Base-by-base conservation (phyloP, 352 stramenopile species). In the Globisporangium splendens region DNA sequence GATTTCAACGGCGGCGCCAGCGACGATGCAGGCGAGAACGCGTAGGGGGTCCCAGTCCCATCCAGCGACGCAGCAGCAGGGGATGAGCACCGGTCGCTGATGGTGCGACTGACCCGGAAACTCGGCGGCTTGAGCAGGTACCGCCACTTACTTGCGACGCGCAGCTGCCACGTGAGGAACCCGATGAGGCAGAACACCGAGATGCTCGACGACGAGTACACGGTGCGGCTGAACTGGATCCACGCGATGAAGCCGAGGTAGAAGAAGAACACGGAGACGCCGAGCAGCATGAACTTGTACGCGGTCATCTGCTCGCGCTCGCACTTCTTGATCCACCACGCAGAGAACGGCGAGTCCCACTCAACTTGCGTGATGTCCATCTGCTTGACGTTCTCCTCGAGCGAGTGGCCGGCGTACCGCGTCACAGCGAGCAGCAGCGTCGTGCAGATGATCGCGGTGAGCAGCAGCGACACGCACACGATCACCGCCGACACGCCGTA, bases 211-310 rank as follows among this genome's bases (percentile, higher is more conserved):
- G 73, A 63, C 24, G 79, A 71, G 24, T 59, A 74, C 6, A 57
- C 63, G 47, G 72, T 85, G 18, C 60, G 28, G 61, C 77, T 65
- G 66, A 89, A 93, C 57, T 89, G 78, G 54, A 93, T 73, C 83
- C 83, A 91, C 22, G 66, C 66, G n/a, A 89, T 60, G 8, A 73
- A 46, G 1, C 67, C 73, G 12, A 93, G 59, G 54, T 88, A 88
- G 15, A 89, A 66, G 60, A 90, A 89, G 70, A 91, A 93, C 51
- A 86, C 62, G 31, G 77, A 68, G 50, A 91, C 69, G 44, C 83
- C 83, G 6, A 80, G 48, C 39, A 83, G 69, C 69, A 93, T 72
- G 56, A 90, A 79, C 62, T 85, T 84, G 77, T 89, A 88, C 24
- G 83, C 80, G 3, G 60, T 73, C 65, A 87, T 75, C 68, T 86